Percentiles rank a stretch among this genome's conserved stretches.
These are phyloP conservation scores for Botrytis deweyae DNA, from an alignment of 2,329 filamentous ascomycete genomes.

Conservation along the genomic window DNA sequence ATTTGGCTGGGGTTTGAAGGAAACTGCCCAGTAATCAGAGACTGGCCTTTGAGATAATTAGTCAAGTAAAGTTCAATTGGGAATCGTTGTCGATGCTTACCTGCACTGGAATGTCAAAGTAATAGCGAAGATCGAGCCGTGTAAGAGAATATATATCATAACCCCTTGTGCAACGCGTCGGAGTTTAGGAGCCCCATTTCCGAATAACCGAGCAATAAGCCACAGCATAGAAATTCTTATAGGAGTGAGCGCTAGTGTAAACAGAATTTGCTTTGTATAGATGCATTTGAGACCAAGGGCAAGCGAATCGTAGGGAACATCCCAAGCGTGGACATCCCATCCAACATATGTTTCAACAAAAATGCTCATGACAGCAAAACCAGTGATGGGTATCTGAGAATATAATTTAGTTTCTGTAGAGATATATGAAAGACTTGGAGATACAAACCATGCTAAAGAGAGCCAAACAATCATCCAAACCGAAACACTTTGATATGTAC, in stretches of 20 bases:
- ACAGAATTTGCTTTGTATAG: not conserved
- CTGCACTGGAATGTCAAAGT: conserved; percentile 5
- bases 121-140: not conserved
- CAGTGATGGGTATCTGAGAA: not conserved
- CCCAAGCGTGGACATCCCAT: conserved; percentile 5
- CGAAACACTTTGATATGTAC: not conserved
- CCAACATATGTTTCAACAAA: not conserved
- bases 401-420: not conserved
- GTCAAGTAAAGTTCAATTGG: not conserved
- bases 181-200: not conserved
- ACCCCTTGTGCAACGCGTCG: not conserved
- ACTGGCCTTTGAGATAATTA: not conserved
- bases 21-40: not conserved
- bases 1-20: not conserved
- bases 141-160: not conserved
- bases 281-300: not conserved
- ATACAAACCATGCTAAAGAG: not conserved
- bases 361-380: not conserved
- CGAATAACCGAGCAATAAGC: not conserved
- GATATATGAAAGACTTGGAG: too few relatives aligned
- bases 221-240: not conserved
- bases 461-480: not conserved
- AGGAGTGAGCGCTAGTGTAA: not conserved
- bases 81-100: not conserved
- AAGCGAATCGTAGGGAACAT: not conserved